Conservation (phyloP, 768 basidiomycete species). For the Boletus edulis region DNA sequence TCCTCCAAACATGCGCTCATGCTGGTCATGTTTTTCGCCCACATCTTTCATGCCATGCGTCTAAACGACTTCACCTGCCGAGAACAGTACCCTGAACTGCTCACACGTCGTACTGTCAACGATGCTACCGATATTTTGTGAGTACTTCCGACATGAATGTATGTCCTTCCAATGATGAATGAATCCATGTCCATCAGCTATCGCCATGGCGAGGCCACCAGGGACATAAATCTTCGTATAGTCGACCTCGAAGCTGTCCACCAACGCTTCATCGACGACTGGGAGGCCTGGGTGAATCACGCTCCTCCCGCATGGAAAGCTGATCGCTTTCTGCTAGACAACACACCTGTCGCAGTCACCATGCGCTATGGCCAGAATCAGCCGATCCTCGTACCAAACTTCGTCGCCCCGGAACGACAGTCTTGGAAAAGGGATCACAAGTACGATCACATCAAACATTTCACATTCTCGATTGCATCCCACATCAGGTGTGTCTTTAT, state of each 20-base stretch:
- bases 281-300: neutral
- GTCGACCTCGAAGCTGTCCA: neutral
- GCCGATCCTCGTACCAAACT: neutral
- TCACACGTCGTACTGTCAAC: too few species aligned
- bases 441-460: neutral
- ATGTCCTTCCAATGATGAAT: too few species aligned
- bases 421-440: neutral
- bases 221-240: neutral
- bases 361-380: slow-evolving; percentile 12
- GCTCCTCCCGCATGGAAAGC: neutral
- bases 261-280: neutral
- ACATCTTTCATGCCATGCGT: too few species aligned
- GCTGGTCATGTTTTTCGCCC: too few species aligned
- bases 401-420: neutral
- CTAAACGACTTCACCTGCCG: too few species aligned
- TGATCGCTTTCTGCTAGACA: neutral
- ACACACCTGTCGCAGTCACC: neutral
- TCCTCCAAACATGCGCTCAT: too few species aligned
- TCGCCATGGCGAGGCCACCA: neutral
- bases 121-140: too few species aligned
- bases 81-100: too few species aligned
- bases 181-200: too few species aligned
- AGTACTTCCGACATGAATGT: too few species aligned
- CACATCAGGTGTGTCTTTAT: neutral
- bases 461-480: neutral